A percentile compares a stretch with the other conserved stretches of the same genome.
Evolutionary conservation across 73 alveolate species (phyloP).

Genomic region (Paramecium octaurelia): DNA sequence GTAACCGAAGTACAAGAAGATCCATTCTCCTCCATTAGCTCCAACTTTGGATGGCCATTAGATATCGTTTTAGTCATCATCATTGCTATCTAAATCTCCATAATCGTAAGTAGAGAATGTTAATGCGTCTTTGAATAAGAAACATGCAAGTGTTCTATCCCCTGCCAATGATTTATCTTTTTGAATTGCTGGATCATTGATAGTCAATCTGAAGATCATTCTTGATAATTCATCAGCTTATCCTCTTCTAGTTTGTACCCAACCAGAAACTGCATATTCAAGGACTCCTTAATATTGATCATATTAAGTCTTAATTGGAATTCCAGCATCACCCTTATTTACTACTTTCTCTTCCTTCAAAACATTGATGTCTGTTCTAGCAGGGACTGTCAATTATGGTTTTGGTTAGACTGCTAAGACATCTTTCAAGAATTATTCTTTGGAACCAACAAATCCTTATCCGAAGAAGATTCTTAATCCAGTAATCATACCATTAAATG

Average conservation of each 20-base stretch:
- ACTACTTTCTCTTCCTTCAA: not conserved
- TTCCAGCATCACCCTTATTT: not conserved
- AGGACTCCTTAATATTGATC: constrained; percentile 25
- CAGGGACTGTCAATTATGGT: not conserved
- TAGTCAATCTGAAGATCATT: constrained; percentile 17
- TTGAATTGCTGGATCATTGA: constrained; percentile 5
- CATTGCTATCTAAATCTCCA: constrained; percentile 45
- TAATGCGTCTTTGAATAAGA: not conserved
- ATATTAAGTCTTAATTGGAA: not conserved
- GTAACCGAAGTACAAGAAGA: not conserved
- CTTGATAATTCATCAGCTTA: not conserved
- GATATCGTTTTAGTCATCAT: constrained; percentile 14
- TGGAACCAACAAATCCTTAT: constrained; percentile 34
- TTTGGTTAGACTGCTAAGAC: not conserved
- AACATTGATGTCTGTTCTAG: not conserved
- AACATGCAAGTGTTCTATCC: constrained; percentile 44
- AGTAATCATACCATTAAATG: constrained; percentile 40
- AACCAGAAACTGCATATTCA: constrained; percentile 51
- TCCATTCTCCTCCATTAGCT: constrained; percentile 20
- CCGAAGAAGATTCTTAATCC: constrained; percentile 19
- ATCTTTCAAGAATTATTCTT: constrained; percentile 24
- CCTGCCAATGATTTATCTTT: constrained; percentile 1
- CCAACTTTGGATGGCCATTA: not conserved
- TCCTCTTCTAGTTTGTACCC: not conserved
- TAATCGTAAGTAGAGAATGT: constrained; percentile 24